Base-by-base conservation (phyloP, 192 early-diverging fungal species). In the Mortierella antarctica region DNA sequence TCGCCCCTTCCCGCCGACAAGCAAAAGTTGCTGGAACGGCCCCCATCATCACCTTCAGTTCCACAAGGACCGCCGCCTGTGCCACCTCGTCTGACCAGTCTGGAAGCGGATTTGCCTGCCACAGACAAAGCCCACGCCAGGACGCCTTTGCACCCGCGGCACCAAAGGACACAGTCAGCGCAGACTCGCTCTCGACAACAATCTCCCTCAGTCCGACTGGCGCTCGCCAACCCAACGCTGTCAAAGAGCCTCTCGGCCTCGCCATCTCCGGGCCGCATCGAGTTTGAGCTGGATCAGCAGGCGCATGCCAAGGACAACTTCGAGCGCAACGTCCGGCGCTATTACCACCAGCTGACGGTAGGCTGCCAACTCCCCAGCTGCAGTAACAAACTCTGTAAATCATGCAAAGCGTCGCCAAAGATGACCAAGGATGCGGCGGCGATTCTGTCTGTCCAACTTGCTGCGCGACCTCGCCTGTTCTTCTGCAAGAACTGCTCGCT, bases 381-480 rank as follows among this genome's bases (percentile, higher is more conserved):
- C 41, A 52, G 65, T 17, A 72, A 80, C 49, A 50, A 57, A 40
- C 59, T 80, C 12, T 80, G 77, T 61, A 63, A 70, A 56, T 71
- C 77, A 46, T 55, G 70, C 48, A 53, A 42, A 18, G 31, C n/a
- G 6, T 64, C 77, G 2, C 77, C 77, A 40, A 71, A 63, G 53
- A 80, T 80, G 77, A 71, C 77, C 23, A 72, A 71, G 48, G 77
- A 80, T 62, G 77, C 77, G 15, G 70, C 70, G 1, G 77, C 77
- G 5, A 72, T 80, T 9, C 70, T 80, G 31, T 57, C 77, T 21
- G 48, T 80, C 17, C 77, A 80, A 17, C 70, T 80, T 21, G 77
- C 77, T 0, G 64, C 77, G 0, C 44, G 77, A 39, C 77, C 77
- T 6, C 77, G 70, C 11, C 51, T 80, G 31, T 80, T 80, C 20